Evolutionary conservation across 768 basidiomycete species (phyloP).

Genomic region (Termitomyces sp.): DNA sequence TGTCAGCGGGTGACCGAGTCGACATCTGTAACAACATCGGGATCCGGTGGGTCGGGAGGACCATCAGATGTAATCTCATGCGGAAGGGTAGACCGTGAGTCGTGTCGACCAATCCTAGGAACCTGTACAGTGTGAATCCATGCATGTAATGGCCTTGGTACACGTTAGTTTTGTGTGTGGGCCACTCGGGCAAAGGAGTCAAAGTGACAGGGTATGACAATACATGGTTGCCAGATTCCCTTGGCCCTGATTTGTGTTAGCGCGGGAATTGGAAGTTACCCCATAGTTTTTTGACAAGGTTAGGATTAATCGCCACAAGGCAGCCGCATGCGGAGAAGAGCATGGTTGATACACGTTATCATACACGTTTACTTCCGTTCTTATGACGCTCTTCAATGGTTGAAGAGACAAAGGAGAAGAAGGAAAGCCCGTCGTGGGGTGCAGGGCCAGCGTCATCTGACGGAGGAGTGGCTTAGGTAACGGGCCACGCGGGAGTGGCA

Average conservation of each 20-base stretch:
- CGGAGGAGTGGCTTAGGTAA: not conserved
- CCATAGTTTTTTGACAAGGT: not conserved
- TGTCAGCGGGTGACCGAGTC: not conserved
- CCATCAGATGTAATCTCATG: not conserved
- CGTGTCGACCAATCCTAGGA: not conserved
- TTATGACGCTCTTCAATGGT: not conserved
- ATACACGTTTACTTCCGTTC: slow-evolving; percentile 1
- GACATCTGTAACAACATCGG: not conserved
- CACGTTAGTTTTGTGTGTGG: no score
- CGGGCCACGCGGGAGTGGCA: not conserved
- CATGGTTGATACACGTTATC: not conserved
- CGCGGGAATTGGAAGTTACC: not conserved
- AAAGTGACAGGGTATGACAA: not conserved
- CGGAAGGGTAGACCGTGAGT: not conserved
- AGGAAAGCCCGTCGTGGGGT: no score
- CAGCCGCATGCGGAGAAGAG: not conserved
- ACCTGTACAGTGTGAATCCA: not conserved
- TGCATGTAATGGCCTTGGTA: not conserved
- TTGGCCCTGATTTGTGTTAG: slow-evolving; percentile 1
- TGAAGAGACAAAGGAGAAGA: not conserved
- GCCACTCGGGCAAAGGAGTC: not conserved
- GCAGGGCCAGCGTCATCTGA: slow-evolving; percentile 2
- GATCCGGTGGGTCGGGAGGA: not conserved
- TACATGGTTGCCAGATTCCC: not conserved
- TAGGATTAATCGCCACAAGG: slow-evolving; percentile 3